A percentile compares a stretch with the other conserved stretches of the same genome.
These are phyloP conservation scores for Suillus ampliporus DNA, from an alignment of 768 basidiomycete species.

Conservation along the genomic window DNA sequence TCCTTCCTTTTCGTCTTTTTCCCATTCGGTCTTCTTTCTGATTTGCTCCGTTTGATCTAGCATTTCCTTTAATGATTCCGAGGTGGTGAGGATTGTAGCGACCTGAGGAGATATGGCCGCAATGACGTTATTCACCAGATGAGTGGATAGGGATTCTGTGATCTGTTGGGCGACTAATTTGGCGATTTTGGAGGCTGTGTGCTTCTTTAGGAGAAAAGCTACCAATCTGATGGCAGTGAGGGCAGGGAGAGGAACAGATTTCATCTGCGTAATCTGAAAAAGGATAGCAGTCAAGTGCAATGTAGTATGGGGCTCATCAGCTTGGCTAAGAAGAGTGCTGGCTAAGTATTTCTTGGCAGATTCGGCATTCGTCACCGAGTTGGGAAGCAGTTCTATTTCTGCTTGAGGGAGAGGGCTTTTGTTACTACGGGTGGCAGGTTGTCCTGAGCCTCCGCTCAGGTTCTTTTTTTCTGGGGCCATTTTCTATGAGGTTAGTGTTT, in stretches of 20 bases:
- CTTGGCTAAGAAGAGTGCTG: neutral
- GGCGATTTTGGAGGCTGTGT: neutral
- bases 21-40: too few relatives aligned
- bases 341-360: neutral
- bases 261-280: neutral
- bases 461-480: slow-evolving; percentile 11
- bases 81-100: neutral
- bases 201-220: neutral
- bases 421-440: too few relatives aligned
- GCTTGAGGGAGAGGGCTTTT: neutral
- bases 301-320: too few relatives aligned
- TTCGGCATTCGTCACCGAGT: neutral
- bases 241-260: neutral
- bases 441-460: too few relatives aligned
- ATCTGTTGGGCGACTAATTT: neutral
- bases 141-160: neutral
- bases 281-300: neutral
- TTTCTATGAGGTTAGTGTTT: too few relatives aligned
- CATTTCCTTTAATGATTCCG: too few relatives aligned
- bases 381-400: neutral
- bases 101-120: neutral
- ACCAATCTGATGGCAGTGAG: neutral
- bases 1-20: neutral
- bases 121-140: neutral
- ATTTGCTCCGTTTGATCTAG: neutral